Conservation (phyloP, 2,329 filamentous ascomycete genomes). For the Ramichloridium luteum region DNA sequence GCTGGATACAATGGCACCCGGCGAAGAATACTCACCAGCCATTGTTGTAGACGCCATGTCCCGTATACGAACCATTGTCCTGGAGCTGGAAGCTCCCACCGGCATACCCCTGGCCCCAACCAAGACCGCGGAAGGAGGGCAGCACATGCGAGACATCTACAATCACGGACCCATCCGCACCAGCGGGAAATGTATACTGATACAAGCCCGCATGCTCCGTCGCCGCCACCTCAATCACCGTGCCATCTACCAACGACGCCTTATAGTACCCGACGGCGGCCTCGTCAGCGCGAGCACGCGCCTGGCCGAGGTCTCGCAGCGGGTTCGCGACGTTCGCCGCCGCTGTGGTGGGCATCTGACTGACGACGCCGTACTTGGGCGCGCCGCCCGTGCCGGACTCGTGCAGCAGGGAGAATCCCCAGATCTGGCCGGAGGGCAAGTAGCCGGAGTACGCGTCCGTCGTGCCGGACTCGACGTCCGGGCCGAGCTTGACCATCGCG, state of each 20-base stretch:
- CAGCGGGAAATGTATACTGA: conserved; percentile 44
- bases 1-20: no score
- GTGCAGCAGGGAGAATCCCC: conserved; percentile 41
- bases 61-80: conserved; percentile 38
- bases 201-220: conserved; percentile 46
- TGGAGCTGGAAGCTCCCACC: conserved; percentile 43
- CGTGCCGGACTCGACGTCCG: conserved; percentile 21
- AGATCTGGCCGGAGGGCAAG: conserved; percentile 15
- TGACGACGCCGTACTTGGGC: conserved; percentile 46
- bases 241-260: conserved; percentile 41
- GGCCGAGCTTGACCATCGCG: conserved; percentile 31
- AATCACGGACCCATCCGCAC: conserved; percentile 37
- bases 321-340: conserved; percentile 12
- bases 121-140: conserved; percentile 42
- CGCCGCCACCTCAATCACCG: conserved; percentile 46
- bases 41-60: conserved; percentile 48
- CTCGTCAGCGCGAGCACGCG: conserved; percentile 20
- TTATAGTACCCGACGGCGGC: conserved; percentile 51
- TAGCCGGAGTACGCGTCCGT: conserved; percentile 31
- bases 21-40: no score
- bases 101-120: conserved; percentile 46
- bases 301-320: conserved; percentile 15
- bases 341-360: conserved; percentile 16
- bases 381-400: conserved; percentile 56
- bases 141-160: conserved; percentile 51